Conservation (phyloP, 768 basidiomycete species). For the Cyathus striatus region DNA sequence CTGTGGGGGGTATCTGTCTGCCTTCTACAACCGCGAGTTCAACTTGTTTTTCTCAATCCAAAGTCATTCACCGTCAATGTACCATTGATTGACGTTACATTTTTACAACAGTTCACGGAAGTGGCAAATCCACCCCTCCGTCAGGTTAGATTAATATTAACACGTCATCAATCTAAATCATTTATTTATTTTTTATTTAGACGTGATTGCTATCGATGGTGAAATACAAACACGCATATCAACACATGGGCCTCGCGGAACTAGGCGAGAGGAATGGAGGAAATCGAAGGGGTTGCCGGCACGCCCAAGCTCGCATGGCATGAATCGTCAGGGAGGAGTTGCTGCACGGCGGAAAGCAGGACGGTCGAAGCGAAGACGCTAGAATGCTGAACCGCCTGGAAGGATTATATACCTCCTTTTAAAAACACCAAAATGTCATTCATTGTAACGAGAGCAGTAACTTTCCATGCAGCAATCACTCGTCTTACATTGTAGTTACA, state of each 20-base stretch:
- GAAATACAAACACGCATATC: slow-evolving; percentile 45
- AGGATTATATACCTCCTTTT: too few relatives aligned
- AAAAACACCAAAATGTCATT: too few relatives aligned
- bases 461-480: not conserved
- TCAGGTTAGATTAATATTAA: slow-evolving; percentile 23
- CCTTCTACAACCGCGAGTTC: slow-evolving; percentile 12
- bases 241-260: slow-evolving; percentile 76
- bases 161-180: slow-evolving; percentile 7
- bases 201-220: slow-evolving; percentile 52
- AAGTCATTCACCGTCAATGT: slow-evolving; percentile 26
- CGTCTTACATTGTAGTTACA: not conserved
- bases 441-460: not conserved
- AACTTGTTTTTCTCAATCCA: slow-evolving; percentile 25
- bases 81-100: slow-evolving; percentile 24
- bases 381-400: too few relatives aligned
- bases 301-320: slow-evolving; percentile 41
- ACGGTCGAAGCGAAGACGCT: slow-evolving; percentile 66
- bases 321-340: slow-evolving; percentile 64
- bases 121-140: slow-evolving; percentile 15
- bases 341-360: slow-evolving; percentile 65
- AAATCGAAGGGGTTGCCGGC: slow-evolving; percentile 68
- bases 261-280: slow-evolving; percentile 80
- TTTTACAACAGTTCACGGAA: slow-evolving; percentile 27
- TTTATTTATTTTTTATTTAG: slow-evolving; percentile 21
- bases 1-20: too few relatives aligned